phyloP scores from a whole-genome alignment of 768 basidiomycete genomes.

The Trametes cinnabarina region DNA sequence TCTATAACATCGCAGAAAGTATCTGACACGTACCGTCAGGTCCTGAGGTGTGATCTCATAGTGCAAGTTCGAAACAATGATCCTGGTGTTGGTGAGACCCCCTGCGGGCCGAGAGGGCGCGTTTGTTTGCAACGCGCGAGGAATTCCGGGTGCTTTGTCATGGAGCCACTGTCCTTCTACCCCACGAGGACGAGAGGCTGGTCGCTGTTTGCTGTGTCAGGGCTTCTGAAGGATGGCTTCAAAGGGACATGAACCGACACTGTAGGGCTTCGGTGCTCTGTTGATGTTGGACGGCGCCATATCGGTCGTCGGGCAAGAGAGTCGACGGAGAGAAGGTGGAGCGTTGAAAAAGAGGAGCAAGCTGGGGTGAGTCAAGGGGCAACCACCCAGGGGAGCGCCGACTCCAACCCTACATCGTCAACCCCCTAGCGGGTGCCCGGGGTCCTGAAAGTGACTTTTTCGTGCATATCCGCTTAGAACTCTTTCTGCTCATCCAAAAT shows the following conservation, averaged over 20 bases:
- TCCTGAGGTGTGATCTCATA: slow-evolving; percentile 91
- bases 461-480: no score
- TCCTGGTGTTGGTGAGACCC: slow-evolving; percentile 47
- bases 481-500: no score
- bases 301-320: background rate
- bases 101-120: slow-evolving; percentile 18
- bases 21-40: slow-evolving; percentile 60
- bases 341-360: background rate
- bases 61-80: slow-evolving; percentile 84
- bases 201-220: slow-evolving; percentile 45
- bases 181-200: slow-evolving; percentile 43
- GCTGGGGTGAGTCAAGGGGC: no score
- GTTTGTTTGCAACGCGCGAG: slow-evolving; percentile 27
- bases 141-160: slow-evolving; percentile 62
- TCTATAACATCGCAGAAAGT: slow-evolving; percentile 1
- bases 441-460: no score
- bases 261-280: slow-evolving; percentile 29
- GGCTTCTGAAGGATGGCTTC: background rate
- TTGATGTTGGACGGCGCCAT: slow-evolving; percentile 12
- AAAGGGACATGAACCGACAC: slow-evolving; percentile 6
- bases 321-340: background rate
- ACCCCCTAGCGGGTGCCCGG: no score
- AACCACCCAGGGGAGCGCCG: no score
- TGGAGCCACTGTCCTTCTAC: slow-evolving; percentile 72
- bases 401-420: no score